phyloP scores from a whole-genome alignment of 2,329 filamentous ascomycete genomes.

The Colletotrichum truncatum region DNA sequence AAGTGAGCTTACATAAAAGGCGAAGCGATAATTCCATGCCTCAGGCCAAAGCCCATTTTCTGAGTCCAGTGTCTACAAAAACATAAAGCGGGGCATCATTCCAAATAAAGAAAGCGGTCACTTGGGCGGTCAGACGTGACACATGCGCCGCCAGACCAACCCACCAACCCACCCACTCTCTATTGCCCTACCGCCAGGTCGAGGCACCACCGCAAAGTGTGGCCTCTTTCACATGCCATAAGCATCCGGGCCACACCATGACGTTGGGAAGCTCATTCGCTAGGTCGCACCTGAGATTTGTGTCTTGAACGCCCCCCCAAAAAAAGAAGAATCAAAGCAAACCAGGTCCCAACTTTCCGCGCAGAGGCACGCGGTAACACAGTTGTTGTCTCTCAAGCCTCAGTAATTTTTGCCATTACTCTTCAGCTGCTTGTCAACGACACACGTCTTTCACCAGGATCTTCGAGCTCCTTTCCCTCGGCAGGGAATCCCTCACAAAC shows the following conservation, averaged over 20 bases:
- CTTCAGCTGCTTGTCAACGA: neutral
- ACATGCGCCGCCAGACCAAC: neutral
- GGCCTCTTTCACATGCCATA: constrained; percentile 28
- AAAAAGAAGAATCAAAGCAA: neutral
- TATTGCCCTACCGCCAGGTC: neutral
- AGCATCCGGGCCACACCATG: constrained; percentile 14
- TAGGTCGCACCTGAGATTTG: constrained; percentile 13
- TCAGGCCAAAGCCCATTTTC: neutral
- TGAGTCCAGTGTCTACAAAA: too few relatives aligned
- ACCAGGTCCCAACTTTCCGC: neutral
- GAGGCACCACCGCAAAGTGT: neutral
- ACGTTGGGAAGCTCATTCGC: constrained; percentile 29
- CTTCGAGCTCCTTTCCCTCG: neutral
- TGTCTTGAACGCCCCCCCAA: constrained; percentile 19
- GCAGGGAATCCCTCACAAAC: neutral
- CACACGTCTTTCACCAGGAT: neutral
- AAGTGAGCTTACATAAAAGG: neutral
- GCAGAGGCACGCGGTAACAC: constrained; percentile 1
- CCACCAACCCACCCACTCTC: neutral
- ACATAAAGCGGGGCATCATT: neutral
- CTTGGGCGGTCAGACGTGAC: neutral
- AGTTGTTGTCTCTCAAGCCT: neutral
- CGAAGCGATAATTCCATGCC: neutral
- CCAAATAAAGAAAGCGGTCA: constrained; percentile 3
- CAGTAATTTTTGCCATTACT: neutral